Conservation (phyloP, 441 rosid species). For the Omphalea diandra region DNA sequence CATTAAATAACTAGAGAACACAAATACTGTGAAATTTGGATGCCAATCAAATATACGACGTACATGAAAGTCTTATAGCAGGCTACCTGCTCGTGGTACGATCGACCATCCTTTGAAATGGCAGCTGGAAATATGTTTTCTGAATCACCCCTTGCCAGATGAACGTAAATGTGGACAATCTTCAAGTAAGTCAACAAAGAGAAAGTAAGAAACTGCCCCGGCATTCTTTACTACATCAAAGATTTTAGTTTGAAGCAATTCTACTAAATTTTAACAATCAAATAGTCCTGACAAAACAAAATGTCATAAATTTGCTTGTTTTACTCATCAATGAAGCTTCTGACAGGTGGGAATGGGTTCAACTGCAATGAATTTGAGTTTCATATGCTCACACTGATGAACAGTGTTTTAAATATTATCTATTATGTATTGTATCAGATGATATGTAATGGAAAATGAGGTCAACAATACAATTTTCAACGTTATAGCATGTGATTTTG, state of each 20-base stretch:
- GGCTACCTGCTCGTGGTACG: slow-evolving; percentile 89
- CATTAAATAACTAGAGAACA: slow-evolving; percentile 68
- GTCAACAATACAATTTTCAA: no score
- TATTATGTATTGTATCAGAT: no score
- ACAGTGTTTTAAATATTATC: no score
- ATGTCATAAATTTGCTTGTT: not conserved
- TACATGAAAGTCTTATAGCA: slow-evolving; percentile 7
- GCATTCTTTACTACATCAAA: not conserved
- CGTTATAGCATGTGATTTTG: no score
- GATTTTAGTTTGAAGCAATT: not conserved
- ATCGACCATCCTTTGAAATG: slow-evolving; percentile 93
- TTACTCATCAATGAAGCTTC: not conserved
- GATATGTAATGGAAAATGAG: no score
- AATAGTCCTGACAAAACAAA: not conserved
- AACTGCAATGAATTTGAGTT: not conserved
- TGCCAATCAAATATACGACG: slow-evolving; percentile 1
- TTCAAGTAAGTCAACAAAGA: slow-evolving; percentile 33
- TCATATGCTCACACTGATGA: not conserved
- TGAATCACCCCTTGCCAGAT: slow-evolving; percentile 86
- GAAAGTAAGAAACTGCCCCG: slow-evolving; percentile 8
- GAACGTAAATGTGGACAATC: slow-evolving; percentile 90
- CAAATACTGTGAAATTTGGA: not conserved
- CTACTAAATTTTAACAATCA: not conserved
- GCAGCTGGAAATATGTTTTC: slow-evolving; percentile 81
- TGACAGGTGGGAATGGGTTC: not conserved